phyloP scores from a whole-genome alignment of 2,329 filamentous ascomycete species.

The Emergomyces pasteurianus region DNA sequence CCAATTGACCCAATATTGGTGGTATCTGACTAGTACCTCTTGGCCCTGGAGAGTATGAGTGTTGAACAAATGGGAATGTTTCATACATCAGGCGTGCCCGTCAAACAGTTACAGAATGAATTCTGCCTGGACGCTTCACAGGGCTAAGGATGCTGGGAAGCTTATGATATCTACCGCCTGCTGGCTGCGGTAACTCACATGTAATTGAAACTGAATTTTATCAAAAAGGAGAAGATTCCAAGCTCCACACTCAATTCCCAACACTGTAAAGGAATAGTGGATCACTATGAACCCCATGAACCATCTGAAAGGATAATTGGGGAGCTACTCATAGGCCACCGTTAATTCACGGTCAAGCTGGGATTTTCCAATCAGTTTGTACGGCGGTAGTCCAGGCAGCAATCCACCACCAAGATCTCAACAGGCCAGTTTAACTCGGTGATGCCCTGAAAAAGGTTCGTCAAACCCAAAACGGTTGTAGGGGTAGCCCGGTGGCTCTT shows the following conservation, averaged over 20 bases:
- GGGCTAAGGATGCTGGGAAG: not conserved
- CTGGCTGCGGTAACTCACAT: not conserved
- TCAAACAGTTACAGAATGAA: not conserved
- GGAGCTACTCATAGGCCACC: not conserved
- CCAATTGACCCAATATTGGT: too few relatives aligned
- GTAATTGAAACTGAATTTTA: not conserved
- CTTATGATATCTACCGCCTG: not conserved
- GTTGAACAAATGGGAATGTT: not conserved
- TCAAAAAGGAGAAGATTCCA: not conserved
- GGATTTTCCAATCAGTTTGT: not conserved
- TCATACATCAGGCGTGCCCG: not conserved
- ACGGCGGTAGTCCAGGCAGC: not conserved
- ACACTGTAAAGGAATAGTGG: too few relatives aligned
- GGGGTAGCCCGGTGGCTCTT: not conserved
- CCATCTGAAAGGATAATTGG: not conserved
- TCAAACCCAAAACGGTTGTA: not conserved
- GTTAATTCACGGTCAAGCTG: not conserved
- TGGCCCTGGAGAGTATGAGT: not conserved
- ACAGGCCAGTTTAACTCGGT: not conserved
- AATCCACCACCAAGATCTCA: not conserved
- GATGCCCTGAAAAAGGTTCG: not conserved
- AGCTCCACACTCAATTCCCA: not conserved
- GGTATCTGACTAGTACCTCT: not conserved
- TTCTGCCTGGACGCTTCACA: too few relatives aligned
- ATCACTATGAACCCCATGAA: not conserved